phyloP scores from a whole-genome alignment of 768 basidiomycete genomes.

The Exidia glandulosa region DNA sequence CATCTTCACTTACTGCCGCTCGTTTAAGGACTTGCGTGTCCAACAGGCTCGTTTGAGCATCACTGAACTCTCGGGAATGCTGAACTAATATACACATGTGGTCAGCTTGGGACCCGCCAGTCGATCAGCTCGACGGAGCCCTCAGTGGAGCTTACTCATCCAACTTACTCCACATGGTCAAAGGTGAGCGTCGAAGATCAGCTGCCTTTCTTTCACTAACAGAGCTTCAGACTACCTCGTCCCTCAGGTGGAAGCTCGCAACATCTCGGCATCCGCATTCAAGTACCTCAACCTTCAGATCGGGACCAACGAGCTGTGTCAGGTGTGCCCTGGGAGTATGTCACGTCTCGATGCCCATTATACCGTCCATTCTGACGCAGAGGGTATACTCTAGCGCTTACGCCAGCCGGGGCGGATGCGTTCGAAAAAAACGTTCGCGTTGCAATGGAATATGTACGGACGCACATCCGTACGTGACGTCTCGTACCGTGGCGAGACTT shows the following conservation, averaged over 20 bases:
- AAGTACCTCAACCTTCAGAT: conserved; percentile 11
- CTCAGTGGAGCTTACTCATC: conserved; percentile 5
- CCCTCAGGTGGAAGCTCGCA: conserved; percentile 3
- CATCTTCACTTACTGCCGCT: neutral
- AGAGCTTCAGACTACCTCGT: conserved; percentile 5
- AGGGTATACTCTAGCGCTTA: neutral
- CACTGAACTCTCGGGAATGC: too few relatives aligned
- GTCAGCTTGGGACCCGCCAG: neutral
- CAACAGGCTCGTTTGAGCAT: neutral
- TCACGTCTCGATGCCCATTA: neutral
- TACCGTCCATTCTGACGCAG: neutral
- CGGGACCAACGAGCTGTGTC: conserved; percentile 10
- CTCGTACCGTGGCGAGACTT: neutral
- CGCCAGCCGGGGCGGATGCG: conserved; percentile 3
- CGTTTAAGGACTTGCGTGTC: neutral
- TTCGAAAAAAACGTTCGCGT: conserved; percentile 5
- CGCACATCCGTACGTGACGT: conserved; percentile 5
- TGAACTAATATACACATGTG: neutral
- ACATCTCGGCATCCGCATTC: conserved; percentile 1
- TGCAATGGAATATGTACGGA: conserved; percentile 4
- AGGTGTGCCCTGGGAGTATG: conserved; percentile 1
- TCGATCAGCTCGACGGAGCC: conserved; percentile 8
- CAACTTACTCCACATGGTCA: conserved; percentile 5
- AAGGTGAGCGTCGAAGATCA: neutral
- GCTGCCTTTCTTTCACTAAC: neutral